These are phyloP conservation scores for Cladosporium sp. DNA, from an alignment of 2,329 filamentous ascomycete species.

Conservation along the genomic window DNA sequence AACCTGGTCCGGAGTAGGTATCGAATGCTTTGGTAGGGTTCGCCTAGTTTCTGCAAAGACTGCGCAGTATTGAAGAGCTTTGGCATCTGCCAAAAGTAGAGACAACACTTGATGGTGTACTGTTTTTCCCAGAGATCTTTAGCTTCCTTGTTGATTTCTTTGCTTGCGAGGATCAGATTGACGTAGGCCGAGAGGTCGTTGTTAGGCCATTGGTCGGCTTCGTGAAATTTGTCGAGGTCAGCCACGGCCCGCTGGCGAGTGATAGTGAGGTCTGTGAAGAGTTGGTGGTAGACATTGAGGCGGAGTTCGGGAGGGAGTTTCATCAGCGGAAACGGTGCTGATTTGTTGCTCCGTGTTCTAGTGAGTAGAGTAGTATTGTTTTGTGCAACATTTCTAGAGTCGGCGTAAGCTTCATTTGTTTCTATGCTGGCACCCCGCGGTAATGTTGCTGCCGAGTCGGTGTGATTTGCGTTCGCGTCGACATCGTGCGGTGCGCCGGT, in stretches of 20 bases:
- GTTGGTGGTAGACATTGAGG: constrained; percentile 2
- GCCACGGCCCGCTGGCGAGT: background rate
- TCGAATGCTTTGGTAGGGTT: background rate
- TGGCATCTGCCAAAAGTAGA: background rate
- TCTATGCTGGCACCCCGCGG: too few relatives aligned
- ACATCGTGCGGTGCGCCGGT: too few relatives aligned
- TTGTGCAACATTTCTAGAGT: too few relatives aligned
- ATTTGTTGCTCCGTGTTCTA: too few relatives aligned
- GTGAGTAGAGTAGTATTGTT: too few relatives aligned
- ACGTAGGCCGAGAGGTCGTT: background rate
- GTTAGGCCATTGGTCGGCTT: background rate
- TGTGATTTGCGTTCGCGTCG: too few relatives aligned
- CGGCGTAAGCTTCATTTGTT: too few relatives aligned
- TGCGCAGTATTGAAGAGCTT: background rate
- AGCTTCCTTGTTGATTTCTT: background rate
- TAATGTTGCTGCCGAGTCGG: too few relatives aligned
- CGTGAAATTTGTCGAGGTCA: background rate
- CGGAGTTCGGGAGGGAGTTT: constrained; percentile 11
- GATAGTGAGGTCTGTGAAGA: constrained; percentile 1
- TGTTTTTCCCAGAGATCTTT: background rate
- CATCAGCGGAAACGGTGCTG: constrained; percentile 1
- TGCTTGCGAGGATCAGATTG: background rate
- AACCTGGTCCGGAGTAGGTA: background rate
- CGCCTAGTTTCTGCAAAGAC: background rate
- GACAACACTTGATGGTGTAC: background rate